phyloP scores from a whole-genome alignment of 1,284 basidiomycete species.

The Ceratobasidium sp. region DNA sequence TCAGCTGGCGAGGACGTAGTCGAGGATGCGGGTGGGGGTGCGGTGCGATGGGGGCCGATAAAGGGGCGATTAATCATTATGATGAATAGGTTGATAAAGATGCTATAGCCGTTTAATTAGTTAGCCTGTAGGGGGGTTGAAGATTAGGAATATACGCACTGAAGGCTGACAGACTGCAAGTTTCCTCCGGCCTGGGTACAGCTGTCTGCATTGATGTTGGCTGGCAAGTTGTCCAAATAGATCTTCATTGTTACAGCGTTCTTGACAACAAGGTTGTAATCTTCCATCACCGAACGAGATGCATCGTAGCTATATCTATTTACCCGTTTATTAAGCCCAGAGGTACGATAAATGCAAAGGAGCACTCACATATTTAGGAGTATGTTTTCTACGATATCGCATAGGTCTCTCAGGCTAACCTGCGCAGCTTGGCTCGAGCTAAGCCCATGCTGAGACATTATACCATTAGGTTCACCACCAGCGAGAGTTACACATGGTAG shows the following conservation, averaged over 20 bases:
- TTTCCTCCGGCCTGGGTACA: background rate
- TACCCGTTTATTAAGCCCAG: background rate
- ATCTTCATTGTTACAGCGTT: conserved; percentile 18
- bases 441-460: background rate
- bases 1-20: background rate
- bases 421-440: background rate
- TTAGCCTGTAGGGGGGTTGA: background rate
- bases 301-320: conserved; percentile 21
- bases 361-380: conserved; percentile 21
- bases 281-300: conserved; percentile 24
- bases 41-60: conserved; percentile 2
- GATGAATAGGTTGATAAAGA: conserved; percentile 36
- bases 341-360: background rate
- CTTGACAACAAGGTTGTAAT: conserved; percentile 10
- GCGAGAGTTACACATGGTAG: conserved; percentile 17
- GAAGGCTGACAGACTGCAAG: conserved; percentile 19
- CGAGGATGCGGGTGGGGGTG: background rate
- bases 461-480: conserved; percentile 22
- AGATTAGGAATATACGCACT: background rate
- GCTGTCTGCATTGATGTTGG: background rate
- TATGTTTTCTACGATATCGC: conserved; percentile 38
- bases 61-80: conserved; percentile 35
- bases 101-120: background rate
- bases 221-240: conserved; percentile 22
- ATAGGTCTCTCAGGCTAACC: conserved; percentile 7